Evolutionary conservation across 2,329 filamentous ascomycete species (phyloP), one percentile per base, ranked within the genome.

Genomic region (Knufia fluminis): DNA sequence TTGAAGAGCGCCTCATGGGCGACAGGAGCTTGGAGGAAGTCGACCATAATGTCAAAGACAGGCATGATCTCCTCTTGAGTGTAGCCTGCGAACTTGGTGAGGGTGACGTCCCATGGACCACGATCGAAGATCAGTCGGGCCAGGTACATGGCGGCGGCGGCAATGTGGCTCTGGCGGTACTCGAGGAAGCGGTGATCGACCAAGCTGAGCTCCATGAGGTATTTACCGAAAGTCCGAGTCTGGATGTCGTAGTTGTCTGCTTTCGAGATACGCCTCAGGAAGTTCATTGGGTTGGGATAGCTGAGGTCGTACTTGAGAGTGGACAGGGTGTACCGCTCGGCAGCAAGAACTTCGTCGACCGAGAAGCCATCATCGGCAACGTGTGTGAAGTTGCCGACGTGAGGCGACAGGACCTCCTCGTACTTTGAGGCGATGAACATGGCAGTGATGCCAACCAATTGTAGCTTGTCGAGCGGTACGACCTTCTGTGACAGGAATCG

Each of bases 351-450:
- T 71, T 98, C 92, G 40, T 86, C 82, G 67, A 96, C 91, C 3
- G 82, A 86, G 70, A 97, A 98, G 50, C 91, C 92, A 68, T 97
- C 89, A 62, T 98, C 92, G 63, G 92, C 89, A 60, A 98, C 90
- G 62, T 94, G 88, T 61, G 86, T 86, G 76, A 98, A 98, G 76
- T 96, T 96, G 66, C 86, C 84, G 33, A 98, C 90, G 60, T 97
- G 91, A 40, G 92, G 92, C 9, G 92, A 97, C 45, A 98, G 79
- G 44, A 98, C 90, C 67, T 98, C 92, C 70, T 98, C 91, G 66
- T 97, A 98, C 73, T 98, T 98, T 63, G 91, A 94, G 10, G 92
- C 92, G 63, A 97, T 95, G 74, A 97, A 97, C 92, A 98, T 97
- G 68, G 91, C 92, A 20, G 92, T 95, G 62, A 97, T 90, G 62